Evolutionary conservation across 176 grass and related monocot genomes (phyloP).

Genomic region (Panicum miliaceum): DNA sequence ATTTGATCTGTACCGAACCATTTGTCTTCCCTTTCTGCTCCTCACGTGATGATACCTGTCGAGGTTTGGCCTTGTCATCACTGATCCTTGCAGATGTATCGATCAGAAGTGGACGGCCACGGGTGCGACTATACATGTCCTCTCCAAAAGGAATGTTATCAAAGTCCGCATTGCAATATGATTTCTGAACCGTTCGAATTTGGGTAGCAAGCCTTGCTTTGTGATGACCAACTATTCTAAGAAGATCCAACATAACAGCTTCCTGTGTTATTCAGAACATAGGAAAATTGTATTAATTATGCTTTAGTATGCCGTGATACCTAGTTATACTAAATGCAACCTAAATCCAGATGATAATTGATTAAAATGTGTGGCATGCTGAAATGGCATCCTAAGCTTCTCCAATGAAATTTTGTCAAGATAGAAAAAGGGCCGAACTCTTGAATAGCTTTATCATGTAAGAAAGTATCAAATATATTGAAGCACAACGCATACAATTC

Average conservation of each 20-base stretch:
- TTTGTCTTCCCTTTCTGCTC: slow-evolving; percentile 66
- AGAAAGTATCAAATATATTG: neutral
- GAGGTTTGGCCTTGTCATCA: slow-evolving; percentile 67
- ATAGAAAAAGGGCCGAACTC: neutral
- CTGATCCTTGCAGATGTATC: slow-evolving; percentile 75
- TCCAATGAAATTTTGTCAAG: slow-evolving; percentile 6
- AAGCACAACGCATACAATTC: neutral
- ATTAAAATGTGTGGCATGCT: neutral
- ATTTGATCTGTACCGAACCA: slow-evolving; percentile 45
- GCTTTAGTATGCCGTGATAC: neutral
- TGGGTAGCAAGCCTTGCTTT: slow-evolving; percentile 94
- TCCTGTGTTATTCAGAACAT: slow-evolving; percentile 64
- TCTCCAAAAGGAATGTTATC: slow-evolving; percentile 95
- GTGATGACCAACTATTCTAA: slow-evolving; percentile 95
- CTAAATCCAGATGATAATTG: slow-evolving; percentile 18
- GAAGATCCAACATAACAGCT: slow-evolving; percentile 92
- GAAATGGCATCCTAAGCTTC: slow-evolving; percentile 16
- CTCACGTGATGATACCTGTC: slow-evolving; percentile 48
- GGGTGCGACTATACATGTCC: slow-evolving; percentile 61
- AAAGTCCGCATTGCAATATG: slow-evolving; percentile 83
- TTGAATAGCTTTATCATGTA: neutral
- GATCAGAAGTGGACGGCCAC: slow-evolving; percentile 71
- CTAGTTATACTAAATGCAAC: slow-evolving; percentile 20
- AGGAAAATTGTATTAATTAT: slow-evolving; percentile 14
- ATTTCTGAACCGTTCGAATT: slow-evolving; percentile 98